phyloP scores from a whole-genome alignment of 2,329 filamentous ascomycete genomes.

The Fusarium vanettenii region DNA sequence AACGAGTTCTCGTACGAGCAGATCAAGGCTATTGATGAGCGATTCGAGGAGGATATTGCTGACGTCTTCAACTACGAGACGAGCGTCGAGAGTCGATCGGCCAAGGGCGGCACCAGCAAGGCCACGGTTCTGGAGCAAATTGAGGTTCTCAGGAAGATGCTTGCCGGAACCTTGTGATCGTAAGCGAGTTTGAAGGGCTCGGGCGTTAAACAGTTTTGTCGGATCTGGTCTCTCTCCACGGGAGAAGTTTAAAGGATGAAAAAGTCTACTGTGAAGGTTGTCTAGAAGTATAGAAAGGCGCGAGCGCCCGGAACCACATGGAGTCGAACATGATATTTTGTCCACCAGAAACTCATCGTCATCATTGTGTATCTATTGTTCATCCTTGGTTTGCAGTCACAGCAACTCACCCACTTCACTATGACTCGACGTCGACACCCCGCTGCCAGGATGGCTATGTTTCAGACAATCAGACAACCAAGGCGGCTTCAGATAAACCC shows the following conservation, averaged over 20 bases:
- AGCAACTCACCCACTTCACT: not conserved
- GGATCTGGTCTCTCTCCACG: not conserved
- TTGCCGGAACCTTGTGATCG: conserved; percentile 30
- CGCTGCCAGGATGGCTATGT: not conserved
- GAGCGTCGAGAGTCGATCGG: conserved; percentile 82
- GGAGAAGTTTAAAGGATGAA: not conserved
- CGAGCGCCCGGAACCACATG: not conserved
- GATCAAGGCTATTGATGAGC: conserved; percentile 73
- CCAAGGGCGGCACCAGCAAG: conserved; percentile 83
- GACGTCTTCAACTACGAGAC: conserved; percentile 83
- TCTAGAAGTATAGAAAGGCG: conserved; percentile 4
- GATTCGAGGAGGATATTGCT: conserved; percentile 78
- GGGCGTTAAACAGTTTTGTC: conserved; percentile 3
- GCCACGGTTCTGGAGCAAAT: conserved; percentile 74
- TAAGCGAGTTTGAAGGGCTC: not conserved
- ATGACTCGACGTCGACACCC: not conserved
- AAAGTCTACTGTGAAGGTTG: not conserved
- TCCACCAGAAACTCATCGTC: not conserved
- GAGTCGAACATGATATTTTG: not conserved
- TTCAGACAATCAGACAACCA: too few species aligned
- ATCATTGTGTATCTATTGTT: not conserved
- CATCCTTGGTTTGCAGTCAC: not conserved
- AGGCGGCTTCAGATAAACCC: too few species aligned
- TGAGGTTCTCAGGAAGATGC: conserved; percentile 57
- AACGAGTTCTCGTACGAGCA: conserved; percentile 75